Percentiles rank a stretch among this genome's conserved stretches.
phyloP scores from a whole-genome alignment of 2,329 filamentous ascomycete species.

The Xylariomycetidae sp. region DNA sequence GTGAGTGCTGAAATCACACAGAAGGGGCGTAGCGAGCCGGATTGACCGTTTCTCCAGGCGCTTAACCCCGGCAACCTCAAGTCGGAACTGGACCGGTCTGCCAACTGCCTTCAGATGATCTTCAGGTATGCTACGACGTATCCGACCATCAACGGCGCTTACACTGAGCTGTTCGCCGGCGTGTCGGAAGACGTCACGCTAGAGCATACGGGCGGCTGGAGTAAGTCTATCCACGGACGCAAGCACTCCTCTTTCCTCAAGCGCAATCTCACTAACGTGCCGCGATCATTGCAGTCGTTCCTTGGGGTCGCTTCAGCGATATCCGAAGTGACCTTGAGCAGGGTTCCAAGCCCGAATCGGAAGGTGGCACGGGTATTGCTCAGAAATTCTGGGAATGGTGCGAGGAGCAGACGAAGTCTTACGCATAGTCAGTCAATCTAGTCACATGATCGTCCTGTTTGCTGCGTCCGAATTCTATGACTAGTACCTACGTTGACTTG shows the following conservation, averaged over 20 bases:
- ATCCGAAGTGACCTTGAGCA: conserved; percentile 28
- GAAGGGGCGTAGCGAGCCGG: background rate
- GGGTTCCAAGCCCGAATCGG: conserved; percentile 24
- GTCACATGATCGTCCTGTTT: too few relatives aligned
- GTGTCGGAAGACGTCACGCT: conserved; percentile 29
- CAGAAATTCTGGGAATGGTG: conserved; percentile 39
- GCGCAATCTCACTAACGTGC: background rate
- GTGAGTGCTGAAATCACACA: conserved; percentile 15
- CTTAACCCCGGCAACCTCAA: conserved; percentile 24
- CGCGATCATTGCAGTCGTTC: conserved; percentile 28
- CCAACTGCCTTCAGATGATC: conserved; percentile 11
- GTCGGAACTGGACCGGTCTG: conserved; percentile 21
- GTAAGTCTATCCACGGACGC: conserved; percentile 11
- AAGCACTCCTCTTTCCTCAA: conserved; percentile 4
- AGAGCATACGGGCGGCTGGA: conserved; percentile 25
- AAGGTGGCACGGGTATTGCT: conserved; percentile 32
- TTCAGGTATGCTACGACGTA: conserved; percentile 15
- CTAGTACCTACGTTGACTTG: too few relatives aligned
- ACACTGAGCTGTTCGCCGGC: conserved; percentile 36
- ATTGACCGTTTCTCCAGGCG: conserved; percentile 10
- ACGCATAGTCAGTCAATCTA: too few relatives aligned
- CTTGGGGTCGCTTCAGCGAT: conserved; percentile 36
- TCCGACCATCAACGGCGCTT: conserved; percentile 28
- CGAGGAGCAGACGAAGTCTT: conserved; percentile 32
- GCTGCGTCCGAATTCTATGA: too few relatives aligned